Conservation (phyloP, 2,329 filamentous ascomycete genomes). For the Rutstroemia sydowiana region DNA sequence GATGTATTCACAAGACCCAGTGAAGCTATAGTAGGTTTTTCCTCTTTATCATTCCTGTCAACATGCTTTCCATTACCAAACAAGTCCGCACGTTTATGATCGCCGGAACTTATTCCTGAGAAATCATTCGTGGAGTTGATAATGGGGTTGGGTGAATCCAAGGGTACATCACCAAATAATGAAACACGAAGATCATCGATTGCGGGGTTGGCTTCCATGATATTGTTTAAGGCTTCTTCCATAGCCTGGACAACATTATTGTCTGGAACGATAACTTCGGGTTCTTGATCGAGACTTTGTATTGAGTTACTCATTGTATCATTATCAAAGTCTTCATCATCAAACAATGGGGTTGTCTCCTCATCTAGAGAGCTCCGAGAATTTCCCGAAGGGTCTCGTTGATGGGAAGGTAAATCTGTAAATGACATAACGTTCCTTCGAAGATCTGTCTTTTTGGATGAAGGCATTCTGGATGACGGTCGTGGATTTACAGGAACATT, state of each 20-base stretch:
- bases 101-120: constrained; percentile 56
- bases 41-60: constrained; percentile 44
- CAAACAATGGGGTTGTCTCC: constrained; percentile 56
- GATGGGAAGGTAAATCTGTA: constrained; percentile 46
- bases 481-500: constrained; percentile 39
- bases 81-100: constrained; percentile 40
- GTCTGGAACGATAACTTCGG: constrained; percentile 54
- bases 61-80: constrained; percentile 36
- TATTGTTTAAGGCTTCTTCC: constrained; percentile 84
- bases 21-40: constrained; percentile 83
- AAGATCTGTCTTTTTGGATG: constrained; percentile 44
- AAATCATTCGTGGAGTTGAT: constrained; percentile 48
- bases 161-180: constrained; percentile 49
- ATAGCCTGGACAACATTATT: constrained; percentile 83
- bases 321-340: constrained; percentile 71
- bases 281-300: constrained; percentile 70
- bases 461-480: constrained; percentile 39
- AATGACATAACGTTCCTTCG: constrained; percentile 53
- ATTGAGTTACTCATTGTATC: constrained; percentile 65
- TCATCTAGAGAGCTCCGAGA: constrained; percentile 67
- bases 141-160: constrained; percentile 39
- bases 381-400: constrained; percentile 29
- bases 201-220: constrained; percentile 73
- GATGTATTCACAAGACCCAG: constrained; percentile 83
- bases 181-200: constrained; percentile 59